These are phyloP conservation scores for Neurospora intermedia DNA, from an alignment of 495 filamentous ascomycete species.

Conservation along the genomic window DNA sequence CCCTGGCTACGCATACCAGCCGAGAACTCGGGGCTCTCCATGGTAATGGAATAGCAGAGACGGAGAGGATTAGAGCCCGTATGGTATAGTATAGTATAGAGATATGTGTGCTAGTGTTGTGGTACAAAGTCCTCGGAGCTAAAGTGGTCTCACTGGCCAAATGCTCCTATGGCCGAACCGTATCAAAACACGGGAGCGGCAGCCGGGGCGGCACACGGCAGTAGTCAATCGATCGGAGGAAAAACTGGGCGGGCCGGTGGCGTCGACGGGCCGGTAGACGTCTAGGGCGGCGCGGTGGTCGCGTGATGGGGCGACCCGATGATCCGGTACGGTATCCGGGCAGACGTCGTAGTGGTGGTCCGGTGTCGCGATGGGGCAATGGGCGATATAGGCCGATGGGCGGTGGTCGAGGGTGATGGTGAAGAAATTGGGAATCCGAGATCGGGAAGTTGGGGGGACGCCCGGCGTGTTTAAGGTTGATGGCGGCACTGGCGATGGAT, in stretches of 20 bases:
- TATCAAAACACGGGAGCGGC: background rate
- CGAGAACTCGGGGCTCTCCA: conserved; percentile 26
- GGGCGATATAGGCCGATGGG: background rate
- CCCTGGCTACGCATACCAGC: conserved; percentile 33
- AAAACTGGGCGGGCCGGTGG: conserved; percentile 6
- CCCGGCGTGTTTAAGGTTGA: background rate
- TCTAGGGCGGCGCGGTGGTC: conserved; percentile 17
- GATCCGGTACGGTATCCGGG: conserved; percentile 9
- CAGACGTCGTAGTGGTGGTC: conserved; percentile 20
- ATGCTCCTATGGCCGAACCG: background rate
- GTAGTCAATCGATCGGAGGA: background rate
- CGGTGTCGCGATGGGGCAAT: conserved; percentile 20
- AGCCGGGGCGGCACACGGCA: conserved; percentile 4
- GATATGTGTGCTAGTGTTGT: background rate
- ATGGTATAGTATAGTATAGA: conserved; percentile 1
- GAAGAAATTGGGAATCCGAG: background rate
- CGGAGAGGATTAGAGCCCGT: too few relatives aligned
- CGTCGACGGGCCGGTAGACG: conserved; percentile 11
- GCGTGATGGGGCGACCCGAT: conserved; percentile 14
- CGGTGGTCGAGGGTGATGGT: background rate
- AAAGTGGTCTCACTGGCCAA: background rate
- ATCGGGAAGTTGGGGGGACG: background rate
- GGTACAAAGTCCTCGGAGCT: background rate
- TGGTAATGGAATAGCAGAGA: background rate
- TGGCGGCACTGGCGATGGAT: background rate